Evolutionary conservation across 2,329 filamentous ascomycete genomes (phyloP), one percentile per base, ranked within the genome.

Genomic region (Alternaria burnsii): DNA sequence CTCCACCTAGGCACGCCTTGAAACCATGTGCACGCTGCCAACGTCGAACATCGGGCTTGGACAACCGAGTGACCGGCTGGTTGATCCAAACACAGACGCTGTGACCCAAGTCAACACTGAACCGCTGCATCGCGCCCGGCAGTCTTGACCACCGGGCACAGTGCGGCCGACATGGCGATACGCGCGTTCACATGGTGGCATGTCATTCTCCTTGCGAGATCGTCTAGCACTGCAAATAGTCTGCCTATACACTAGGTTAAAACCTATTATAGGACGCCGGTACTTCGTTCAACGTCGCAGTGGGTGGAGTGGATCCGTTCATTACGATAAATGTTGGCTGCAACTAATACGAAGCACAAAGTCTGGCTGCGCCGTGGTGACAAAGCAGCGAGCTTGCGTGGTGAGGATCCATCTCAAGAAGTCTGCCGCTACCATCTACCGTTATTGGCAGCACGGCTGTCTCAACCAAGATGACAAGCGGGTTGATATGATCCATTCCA

Each of bases 11-110:
- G 65, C 59, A 56, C 62, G 64, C 69, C 64, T 71, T 74, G 74
- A 77, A 76, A 77, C 74, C 67, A 66, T 65, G 62, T 61, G 63
- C 59, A 65, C 53, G 47, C 66, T 71, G 67, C 70, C 65, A 71
- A 67, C 61, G 60, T 63, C 52, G 57, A 55, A 46, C 28, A 18
- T 53, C 57, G 58, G 61, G 44, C 58, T 54, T 44, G 53, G 43
- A 56, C 64, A 55, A 65, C 63, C 65, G 55, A 65, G 62, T 59
- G 60, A 61, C 59, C 68, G 62, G 66, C 56, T 55, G 58, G 55
- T 55, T 65, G 55, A 55, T 65, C 58, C 53, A 58, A 59, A 62
- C 59, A 59, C 60, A 42, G 34, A 28, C 54, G 50, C 41, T 46
- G 52, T 58, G 58, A 52, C 57, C 65, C 51, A 54, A 66, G 57